A percentile compares a stretch with the other conserved stretches of the same genome.
Conservation (phyloP, 495 filamentous ascomycete genomes). For the Penicillium canariense region DNA sequence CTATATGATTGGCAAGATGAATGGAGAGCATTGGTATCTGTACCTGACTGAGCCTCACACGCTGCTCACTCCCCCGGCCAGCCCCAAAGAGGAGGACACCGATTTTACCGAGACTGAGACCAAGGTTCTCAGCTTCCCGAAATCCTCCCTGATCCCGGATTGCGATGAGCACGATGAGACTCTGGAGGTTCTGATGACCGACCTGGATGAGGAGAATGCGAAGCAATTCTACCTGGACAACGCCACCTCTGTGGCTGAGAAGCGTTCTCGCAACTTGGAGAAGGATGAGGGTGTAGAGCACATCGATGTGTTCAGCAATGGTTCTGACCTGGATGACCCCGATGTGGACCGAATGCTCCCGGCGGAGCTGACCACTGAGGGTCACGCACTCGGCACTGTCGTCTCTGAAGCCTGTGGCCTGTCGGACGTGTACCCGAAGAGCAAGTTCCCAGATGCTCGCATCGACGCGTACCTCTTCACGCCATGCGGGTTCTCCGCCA, state of each 20-base stretch:
- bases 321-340: conserved; percentile 62
- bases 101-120: conserved; percentile 61
- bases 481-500: conserved; percentile 97
- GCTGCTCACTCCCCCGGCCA: conserved; percentile 79
- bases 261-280: conserved; percentile 57
- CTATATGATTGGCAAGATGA: conserved; percentile 99
- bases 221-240: conserved; percentile 95
- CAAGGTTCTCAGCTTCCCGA: conserved; percentile 57
- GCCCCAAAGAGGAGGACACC: conserved; percentile 55
- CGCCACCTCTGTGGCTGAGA: conserved; percentile 85
- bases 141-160: conserved; percentile 31
- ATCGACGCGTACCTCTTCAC: conserved; percentile 97
- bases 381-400: conserved; percentile 88
- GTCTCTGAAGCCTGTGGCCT: conserved; percentile 91
- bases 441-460: conserved; percentile 85
- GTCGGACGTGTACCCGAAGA: conserved; percentile 81
- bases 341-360: conserved; percentile 59
- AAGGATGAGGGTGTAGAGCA: conserved; percentile 51
- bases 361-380: conserved; percentile 82
- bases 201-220: conserved; percentile 86
- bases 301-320: conserved; percentile 78
- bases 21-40: conserved; percentile 98
- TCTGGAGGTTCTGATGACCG: conserved; percentile 96
- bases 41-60: conserved; percentile 89
- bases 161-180: conserved; percentile 75